phyloP scores from a whole-genome alignment of 768 basidiomycete genomes.

The Xanthoconium stramineum region DNA sequence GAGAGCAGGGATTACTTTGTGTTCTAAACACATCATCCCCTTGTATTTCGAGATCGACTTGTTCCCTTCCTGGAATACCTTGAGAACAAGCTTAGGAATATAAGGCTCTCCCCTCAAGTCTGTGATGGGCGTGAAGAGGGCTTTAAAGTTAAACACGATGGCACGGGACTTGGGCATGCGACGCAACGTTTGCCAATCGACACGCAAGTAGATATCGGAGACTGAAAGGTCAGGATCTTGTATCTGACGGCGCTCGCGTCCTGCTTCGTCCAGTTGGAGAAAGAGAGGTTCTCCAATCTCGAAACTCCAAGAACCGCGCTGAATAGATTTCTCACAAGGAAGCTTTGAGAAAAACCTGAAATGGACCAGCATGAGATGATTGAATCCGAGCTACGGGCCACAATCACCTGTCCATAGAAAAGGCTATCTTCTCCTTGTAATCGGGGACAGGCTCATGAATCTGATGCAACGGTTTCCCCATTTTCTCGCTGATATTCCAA shows the following conservation, averaged over 20 bases:
- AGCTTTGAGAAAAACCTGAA: constrained; percentile 48
- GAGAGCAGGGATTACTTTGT: constrained; percentile 44
- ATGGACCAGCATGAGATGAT: background rate
- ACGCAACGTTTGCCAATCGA: constrained; percentile 56
- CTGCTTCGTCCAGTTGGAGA: constrained; percentile 38
- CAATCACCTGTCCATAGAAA: constrained; percentile 47
- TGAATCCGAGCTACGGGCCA: background rate
- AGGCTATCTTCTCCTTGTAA: constrained; percentile 46
- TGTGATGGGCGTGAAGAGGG: constrained; percentile 48
- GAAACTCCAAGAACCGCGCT: constrained; percentile 50
- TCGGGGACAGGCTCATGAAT: constrained; percentile 49
- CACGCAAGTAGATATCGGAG: constrained; percentile 44
- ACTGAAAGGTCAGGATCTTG: constrained; percentile 37
- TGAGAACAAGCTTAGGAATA: constrained; percentile 45
- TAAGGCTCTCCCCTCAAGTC: constrained; percentile 45
- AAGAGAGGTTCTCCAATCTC: constrained; percentile 50
- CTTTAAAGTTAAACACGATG: constrained; percentile 53
- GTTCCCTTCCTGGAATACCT: constrained; percentile 41
- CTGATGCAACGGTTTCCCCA: constrained; percentile 44
- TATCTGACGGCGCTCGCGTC: constrained; percentile 32
- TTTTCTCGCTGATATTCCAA: constrained; percentile 47
- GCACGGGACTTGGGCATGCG: constrained; percentile 45
- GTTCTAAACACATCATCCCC: constrained; percentile 38
- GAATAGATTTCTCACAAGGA: constrained; percentile 46
- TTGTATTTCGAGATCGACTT: constrained; percentile 43